Evolutionary conservation across 2,329 filamentous ascomycete species (phyloP).

Genomic region (Aulographum hederae): DNA sequence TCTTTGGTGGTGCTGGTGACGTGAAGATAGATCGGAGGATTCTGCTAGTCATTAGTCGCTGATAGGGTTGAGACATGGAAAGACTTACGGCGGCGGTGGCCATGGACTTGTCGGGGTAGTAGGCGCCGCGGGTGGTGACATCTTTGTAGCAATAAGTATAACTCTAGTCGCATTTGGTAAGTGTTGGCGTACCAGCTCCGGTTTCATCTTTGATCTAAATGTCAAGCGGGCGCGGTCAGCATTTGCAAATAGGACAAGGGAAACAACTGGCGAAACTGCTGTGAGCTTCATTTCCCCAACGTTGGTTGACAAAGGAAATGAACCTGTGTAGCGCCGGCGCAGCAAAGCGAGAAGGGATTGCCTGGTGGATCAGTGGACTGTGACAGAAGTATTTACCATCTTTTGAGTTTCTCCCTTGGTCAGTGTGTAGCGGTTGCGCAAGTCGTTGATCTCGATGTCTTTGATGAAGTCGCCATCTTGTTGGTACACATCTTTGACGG

Average conservation of each 20-base stretch:
- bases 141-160: slow-evolving; percentile 57
- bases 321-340: too few species aligned
- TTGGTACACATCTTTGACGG: slow-evolving; percentile 60
- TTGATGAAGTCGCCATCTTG: slow-evolving; percentile 96
- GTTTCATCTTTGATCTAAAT: slow-evolving; percentile 99
- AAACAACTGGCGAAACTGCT: slow-evolving; percentile 19
- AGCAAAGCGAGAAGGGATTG: too few species aligned
- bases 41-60: slow-evolving; percentile 30
- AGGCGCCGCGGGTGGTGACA: slow-evolving; percentile 94
- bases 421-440: slow-evolving; percentile 89
- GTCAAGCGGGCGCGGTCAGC: slow-evolving; percentile 78
- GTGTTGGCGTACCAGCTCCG: slow-evolving; percentile 95
- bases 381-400: slow-evolving; percentile 79
- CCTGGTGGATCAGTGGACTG: slow-evolving; percentile 49
- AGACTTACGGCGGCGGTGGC: slow-evolving; percentile 69
- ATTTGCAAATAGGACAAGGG: slow-evolving; percentile 60
- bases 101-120: slow-evolving; percentile 96
- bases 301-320: slow-evolving; percentile 8
- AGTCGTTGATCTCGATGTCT: slow-evolving; percentile 96
- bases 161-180: too few species aligned
- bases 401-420: slow-evolving; percentile 96
- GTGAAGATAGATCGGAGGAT: slow-evolving; percentile 84
- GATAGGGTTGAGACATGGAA: slow-evolving; percentile 1
- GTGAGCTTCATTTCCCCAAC: slow-evolving; percentile 26
- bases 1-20: slow-evolving; percentile 84